These are phyloP conservation scores for Iris pallida DNA, from an alignment of 116 monocot genomes.

Conservation along the genomic window DNA sequence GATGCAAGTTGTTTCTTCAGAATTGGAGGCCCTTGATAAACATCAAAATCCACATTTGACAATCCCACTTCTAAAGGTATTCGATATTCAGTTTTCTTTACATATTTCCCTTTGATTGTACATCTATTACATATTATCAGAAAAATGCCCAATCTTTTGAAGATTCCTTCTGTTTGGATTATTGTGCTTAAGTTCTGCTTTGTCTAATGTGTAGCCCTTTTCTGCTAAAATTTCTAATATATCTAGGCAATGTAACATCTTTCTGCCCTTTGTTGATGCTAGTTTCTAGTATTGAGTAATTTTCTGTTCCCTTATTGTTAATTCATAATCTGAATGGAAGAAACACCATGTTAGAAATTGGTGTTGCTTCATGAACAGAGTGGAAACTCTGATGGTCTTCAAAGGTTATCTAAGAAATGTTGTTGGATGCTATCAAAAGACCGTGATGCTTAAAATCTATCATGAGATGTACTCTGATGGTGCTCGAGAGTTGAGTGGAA, in stretches of 20 bases:
- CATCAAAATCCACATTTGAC: conserved; percentile 78
- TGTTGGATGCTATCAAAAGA: too few relatives aligned
- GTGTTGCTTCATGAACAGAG: too few relatives aligned
- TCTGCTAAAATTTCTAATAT: too few relatives aligned
- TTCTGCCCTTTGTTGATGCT: background rate
- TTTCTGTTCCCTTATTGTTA: background rate
- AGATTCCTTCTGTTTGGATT: background rate
- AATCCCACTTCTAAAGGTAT: conserved; percentile 87
- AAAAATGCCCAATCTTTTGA: background rate
- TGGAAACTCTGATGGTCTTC: too few relatives aligned
- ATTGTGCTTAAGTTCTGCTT: background rate
- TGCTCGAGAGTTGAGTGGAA: too few relatives aligned
- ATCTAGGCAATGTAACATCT: background rate
- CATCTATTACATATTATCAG: background rate
- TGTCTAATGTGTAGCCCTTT: too few relatives aligned
- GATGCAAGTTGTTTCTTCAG: conserved; percentile 81
- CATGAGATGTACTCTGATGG: too few relatives aligned
- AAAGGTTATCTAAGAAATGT: too few relatives aligned
- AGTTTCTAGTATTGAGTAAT: too few relatives aligned
- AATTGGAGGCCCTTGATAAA: conserved; percentile 81
- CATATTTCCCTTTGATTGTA: background rate
- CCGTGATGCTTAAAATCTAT: too few relatives aligned
- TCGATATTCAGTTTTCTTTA: background rate
- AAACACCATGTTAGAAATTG: too few relatives aligned
- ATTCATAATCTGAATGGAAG: too few relatives aligned